Evolutionary conservation across 495 filamentous ascomycete species (phyloP), one percentile per base, ranked within the genome.

Genomic region (Barbatosphaeria neglecta): DNA sequence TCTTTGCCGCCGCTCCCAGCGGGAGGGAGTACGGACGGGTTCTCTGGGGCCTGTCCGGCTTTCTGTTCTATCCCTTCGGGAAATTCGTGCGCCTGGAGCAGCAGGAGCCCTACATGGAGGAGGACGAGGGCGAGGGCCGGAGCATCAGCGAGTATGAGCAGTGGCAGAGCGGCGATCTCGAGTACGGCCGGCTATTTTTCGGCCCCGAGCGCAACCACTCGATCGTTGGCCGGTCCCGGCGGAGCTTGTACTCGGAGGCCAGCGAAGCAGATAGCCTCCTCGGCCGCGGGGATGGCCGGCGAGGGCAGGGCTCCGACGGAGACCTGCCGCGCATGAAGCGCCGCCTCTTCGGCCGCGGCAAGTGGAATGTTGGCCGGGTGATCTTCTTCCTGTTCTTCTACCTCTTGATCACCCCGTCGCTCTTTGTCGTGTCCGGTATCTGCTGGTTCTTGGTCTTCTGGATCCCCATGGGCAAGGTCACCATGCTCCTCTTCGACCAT

Each of bases 71-170:
- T 57, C 92, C 92, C 2, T 99, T 99, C 59, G 92, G 92, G 19
- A 90, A 92, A 49, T 96, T 90, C 58, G 87, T 99, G 46, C 84
- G 87, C 42, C 75, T 99, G 22, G 82, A 93, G 54, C 86, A 87
- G 53, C 89, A 99, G 55, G 92, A 97, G 55, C 81, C 83, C 25
- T 99, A 99, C 61, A 75, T 87, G 19, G 87, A 97, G 53, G 92
- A 99, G 63, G 92, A 99, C 61, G 81, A 94, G 57, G 93, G 90
- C n/a, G 92, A 99, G 66, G 92, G 93, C n/a, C 78, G 92, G 55
- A 97, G 89, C 63, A 96, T 99, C 60, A 94, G 87, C 58, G 92
- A 99, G 65, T 99, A 99, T 63, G 92, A 97, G 61, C 90, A 94
- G 61, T 99, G 92, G 92, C 92, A 99, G 61, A 94, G 83, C 54